These are phyloP conservation scores for Auriscalpium vulgare DNA, from an alignment of 768 basidiomycete genomes.

Conservation along the genomic window DNA sequence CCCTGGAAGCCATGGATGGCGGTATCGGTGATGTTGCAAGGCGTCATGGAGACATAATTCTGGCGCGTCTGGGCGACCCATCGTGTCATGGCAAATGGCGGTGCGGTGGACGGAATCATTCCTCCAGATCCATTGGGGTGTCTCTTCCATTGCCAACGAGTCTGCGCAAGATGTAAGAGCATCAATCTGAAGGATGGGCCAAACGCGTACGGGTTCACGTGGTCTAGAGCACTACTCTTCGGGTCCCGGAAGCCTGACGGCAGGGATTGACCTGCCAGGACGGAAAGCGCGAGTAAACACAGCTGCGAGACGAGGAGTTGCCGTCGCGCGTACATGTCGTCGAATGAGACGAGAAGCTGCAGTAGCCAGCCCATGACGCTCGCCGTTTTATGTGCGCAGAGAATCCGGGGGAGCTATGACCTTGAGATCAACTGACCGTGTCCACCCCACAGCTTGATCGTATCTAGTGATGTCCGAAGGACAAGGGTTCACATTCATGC, in stretches of 20 bases:
- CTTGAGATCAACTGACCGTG: background rate
- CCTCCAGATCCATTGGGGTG: constrained; percentile 62
- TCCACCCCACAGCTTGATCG: background rate
- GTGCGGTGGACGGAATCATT: constrained; percentile 70
- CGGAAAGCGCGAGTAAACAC: constrained; percentile 2
- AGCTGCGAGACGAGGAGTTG: background rate
- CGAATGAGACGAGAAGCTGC: background rate
- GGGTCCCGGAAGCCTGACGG: constrained; percentile 19
- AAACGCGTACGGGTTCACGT: constrained; percentile 36
- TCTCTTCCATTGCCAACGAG: constrained; percentile 70
- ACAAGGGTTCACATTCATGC: too few relatives aligned
- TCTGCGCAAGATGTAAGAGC: constrained; percentile 17
- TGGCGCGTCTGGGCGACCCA: constrained; percentile 78
- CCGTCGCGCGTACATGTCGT: background rate
- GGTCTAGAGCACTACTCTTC: constrained; percentile 33
- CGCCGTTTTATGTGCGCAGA: background rate
- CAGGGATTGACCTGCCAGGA: constrained; percentile 1
- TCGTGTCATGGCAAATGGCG: constrained; percentile 80
- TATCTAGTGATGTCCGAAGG: too few relatives aligned
- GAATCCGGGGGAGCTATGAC: background rate
- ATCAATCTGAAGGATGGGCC: background rate
- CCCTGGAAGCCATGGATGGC: constrained; percentile 69
- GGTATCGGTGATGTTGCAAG: constrained; percentile 57
- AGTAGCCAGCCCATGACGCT: background rate
- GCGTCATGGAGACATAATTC: constrained; percentile 68